Conservation (phyloP, 2,329 filamentous ascomycete species). For the Didymella keratinophila region DNA sequence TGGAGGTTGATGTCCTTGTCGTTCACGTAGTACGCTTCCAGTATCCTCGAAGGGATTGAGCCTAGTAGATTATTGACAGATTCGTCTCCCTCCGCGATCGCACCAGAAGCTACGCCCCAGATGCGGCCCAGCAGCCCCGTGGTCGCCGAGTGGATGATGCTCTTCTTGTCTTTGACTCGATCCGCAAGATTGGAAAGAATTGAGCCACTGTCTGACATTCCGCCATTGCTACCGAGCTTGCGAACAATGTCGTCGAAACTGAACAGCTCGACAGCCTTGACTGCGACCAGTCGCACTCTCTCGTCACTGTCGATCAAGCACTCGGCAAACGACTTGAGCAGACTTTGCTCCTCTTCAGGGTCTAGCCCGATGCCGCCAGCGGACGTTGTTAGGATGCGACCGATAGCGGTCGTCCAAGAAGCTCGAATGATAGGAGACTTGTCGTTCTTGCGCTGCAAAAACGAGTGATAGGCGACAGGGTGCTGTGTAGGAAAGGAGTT, state of each 20-base stretch:
- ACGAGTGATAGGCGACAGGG: conserved; percentile 78
- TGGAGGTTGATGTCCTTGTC: conserved; percentile 85
- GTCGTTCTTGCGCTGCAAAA: conserved; percentile 84
- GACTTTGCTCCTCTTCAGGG: conserved; percentile 77
- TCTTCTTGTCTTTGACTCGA: conserved; percentile 85
- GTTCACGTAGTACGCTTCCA: conserved; percentile 90
- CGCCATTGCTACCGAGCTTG: conserved; percentile 80
- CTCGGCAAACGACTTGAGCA: conserved; percentile 77
- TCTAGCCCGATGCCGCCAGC: conserved; percentile 89
- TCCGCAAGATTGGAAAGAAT: conserved; percentile 84
- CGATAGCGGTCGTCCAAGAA: conserved; percentile 84
- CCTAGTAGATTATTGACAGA: conserved; percentile 76
- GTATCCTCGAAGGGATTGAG: conserved; percentile 82
- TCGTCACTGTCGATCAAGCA: conserved; percentile 90
- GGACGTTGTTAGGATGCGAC: conserved; percentile 87
- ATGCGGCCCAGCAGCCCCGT: conserved; percentile 85
- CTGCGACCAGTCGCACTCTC: conserved; percentile 86
- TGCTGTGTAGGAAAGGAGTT: conserved; percentile 90
- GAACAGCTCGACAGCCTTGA: conserved; percentile 83
- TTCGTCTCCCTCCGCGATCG: conserved; percentile 84
- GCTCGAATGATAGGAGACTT: conserved; percentile 83
- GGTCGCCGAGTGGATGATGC: conserved; percentile 81
- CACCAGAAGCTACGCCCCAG: conserved; percentile 92
- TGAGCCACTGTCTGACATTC: conserved; percentile 77
- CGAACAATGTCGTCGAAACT: conserved; percentile 80